Percentiles rank a stretch among this genome's conserved stretches.
phyloP scores from a whole-genome alignment of 176 grass and related monocot species.

The Rhynchospora pubera region DNA sequence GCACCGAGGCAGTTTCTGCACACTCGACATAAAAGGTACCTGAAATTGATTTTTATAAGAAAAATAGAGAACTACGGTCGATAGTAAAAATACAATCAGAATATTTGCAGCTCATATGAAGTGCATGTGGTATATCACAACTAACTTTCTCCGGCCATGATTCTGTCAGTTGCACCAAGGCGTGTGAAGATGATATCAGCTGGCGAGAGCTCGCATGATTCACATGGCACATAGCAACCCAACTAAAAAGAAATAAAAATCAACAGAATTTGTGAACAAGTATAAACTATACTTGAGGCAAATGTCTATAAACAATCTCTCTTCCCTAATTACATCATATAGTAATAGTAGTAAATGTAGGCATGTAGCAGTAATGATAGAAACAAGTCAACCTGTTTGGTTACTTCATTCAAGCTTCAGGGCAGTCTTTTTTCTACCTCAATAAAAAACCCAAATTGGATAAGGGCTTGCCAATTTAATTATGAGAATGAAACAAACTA shows the following conservation, averaged over 20 bases:
- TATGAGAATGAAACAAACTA: neutral
- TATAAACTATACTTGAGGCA: neutral
- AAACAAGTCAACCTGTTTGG: neutral
- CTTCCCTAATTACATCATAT: neutral
- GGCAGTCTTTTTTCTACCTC: no score
- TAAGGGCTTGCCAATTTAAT: neutral
- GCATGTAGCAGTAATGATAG: neutral
- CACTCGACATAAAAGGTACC: slow-evolving; percentile 94
- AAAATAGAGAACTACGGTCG: neutral
- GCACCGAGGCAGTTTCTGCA: slow-evolving; percentile 72
- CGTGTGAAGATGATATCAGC: slow-evolving; percentile 83
- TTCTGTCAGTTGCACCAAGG: slow-evolving; percentile 86
- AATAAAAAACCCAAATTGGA: neutral
- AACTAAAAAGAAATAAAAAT: slow-evolving; percentile 33
- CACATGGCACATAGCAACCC: slow-evolving; percentile 85
- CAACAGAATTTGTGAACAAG: neutral
- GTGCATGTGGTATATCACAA: slow-evolving; percentile 6
- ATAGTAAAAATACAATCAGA: neutral
- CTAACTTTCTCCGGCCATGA: slow-evolving; percentile 97
- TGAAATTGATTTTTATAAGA: slow-evolving; percentile 17
- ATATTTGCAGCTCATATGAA: neutral
- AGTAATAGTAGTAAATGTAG: neutral
- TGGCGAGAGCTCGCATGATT: slow-evolving; percentile 57
- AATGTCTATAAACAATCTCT: neutral
- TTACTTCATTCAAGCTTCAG: neutral